These are phyloP conservation scores for Pseudogymnoascus sp. DNA, from an alignment of 2,329 filamentous ascomycete species.

Conservation along the genomic window DNA sequence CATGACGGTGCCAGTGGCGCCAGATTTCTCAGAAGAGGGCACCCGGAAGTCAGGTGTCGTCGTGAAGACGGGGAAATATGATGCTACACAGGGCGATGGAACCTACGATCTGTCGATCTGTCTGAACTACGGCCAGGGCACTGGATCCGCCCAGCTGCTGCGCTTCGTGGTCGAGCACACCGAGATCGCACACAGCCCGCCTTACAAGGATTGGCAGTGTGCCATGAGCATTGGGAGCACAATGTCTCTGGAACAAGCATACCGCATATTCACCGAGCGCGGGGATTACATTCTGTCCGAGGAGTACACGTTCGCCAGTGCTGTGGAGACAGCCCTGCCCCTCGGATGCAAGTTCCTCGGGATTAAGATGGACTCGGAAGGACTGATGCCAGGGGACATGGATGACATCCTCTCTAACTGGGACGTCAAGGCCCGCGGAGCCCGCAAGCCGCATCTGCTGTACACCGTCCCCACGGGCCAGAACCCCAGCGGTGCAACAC, in stretches of 20 bases:
- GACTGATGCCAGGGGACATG: constrained; percentile 51
- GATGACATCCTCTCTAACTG: constrained; percentile 57
- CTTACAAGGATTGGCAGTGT: constrained; percentile 84
- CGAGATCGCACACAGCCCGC: constrained; percentile 77
- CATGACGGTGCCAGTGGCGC: constrained; percentile 61
- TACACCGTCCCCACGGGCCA: constrained; percentile 68
- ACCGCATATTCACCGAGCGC: constrained; percentile 71
- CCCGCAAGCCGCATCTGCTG: constrained; percentile 56
- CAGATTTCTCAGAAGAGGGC: constrained; percentile 62
- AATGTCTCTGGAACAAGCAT: constrained; percentile 70
- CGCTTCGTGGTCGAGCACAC: constrained; percentile 93
- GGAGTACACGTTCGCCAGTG: constrained; percentile 78
- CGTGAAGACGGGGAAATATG: constrained; percentile 72
- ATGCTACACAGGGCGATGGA: constrained; percentile 51
- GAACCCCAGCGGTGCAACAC: constrained; percentile 68
- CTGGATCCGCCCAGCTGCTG: constrained; percentile 76
- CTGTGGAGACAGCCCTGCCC: constrained; percentile 55
- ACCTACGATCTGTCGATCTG: constrained; percentile 72
- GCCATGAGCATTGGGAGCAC: constrained; percentile 81
- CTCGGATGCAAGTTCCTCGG: constrained; percentile 52
- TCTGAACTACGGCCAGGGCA: constrained; percentile 87
- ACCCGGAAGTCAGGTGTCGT: constrained; percentile 50
- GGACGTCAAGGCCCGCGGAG: constrained; percentile 47
- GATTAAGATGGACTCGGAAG: constrained; percentile 57
- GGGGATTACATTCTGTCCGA: constrained; percentile 77